phyloP scores from a whole-genome alignment of 148 eudicot genomes.

The Rhododendron williamsianum region DNA sequence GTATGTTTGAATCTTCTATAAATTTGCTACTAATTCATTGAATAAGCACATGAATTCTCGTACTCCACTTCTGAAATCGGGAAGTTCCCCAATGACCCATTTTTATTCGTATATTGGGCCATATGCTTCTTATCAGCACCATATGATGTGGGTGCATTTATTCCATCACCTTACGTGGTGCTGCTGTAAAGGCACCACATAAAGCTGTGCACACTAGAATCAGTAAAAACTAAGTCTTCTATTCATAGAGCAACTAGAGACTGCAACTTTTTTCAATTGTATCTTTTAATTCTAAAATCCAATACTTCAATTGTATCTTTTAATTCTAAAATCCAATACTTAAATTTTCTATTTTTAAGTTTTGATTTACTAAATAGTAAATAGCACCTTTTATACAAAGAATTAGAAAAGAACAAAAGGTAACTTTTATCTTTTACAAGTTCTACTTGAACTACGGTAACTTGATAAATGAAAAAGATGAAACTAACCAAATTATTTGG shows the following conservation, averaged over 20 bases:
- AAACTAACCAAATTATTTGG: not conserved
- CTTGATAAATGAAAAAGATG: not conserved
- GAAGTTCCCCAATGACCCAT: not conserved
- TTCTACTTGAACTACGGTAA: conserved; percentile 1
- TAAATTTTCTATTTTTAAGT: not conserved
- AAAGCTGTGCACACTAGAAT: not conserved
- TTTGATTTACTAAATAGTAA: not conserved
- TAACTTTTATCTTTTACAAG: not conserved
- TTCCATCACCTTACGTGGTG: not conserved
- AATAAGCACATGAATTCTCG: not conserved
- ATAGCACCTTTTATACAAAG: not conserved
- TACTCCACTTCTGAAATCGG: not conserved
- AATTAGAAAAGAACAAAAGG: not conserved
- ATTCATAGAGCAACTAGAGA: not conserved
- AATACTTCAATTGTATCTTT: not conserved
- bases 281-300: not conserved
- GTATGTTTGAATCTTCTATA: not conserved
- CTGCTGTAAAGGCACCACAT: not conserved
- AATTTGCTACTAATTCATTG: not conserved
- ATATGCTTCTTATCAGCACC: not conserved
- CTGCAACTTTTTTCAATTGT: not conserved
- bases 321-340: not conserved
- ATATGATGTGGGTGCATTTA: not conserved
- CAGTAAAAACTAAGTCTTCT: not conserved
- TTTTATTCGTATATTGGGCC: not conserved